Conservation (phyloP, 2,329 filamentous ascomycete species). For the Nemania sp. region DNA sequence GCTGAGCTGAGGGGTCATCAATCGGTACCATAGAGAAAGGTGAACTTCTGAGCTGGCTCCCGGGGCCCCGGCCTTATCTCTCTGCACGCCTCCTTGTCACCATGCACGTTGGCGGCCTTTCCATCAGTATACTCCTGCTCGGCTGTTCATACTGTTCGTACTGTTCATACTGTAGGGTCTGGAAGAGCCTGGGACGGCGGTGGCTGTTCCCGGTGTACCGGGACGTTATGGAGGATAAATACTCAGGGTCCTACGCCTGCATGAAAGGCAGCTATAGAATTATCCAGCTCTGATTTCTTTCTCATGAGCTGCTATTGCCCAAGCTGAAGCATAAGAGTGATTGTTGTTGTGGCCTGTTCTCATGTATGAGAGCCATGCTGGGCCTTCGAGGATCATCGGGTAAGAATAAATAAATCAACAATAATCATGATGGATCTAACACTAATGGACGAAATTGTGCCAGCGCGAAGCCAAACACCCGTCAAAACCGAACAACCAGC, state of each 20-base stretch:
- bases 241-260: not conserved
- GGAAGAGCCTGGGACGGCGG: no score
- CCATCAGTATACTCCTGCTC: no score
- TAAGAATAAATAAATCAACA: not conserved
- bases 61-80: not conserved
- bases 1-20: no score
- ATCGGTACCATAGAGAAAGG: no score
- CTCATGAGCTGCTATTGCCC: constrained; percentile 10
- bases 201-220: no score
- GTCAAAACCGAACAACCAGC: not conserved
- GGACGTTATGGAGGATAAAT: not conserved
- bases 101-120: not conserved
- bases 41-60: not conserved
- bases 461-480: constrained; percentile 9
- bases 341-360: constrained; percentile 13
- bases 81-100: not conserved
- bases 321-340: constrained; percentile 22
- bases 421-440: not conserved
- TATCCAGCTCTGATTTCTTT: not conserved
- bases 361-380: constrained; percentile 16
- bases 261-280: not conserved
- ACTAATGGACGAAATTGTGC: not conserved
- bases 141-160: no score
- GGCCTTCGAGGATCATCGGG: constrained; percentile 18
- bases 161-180: no score